Evolutionary conservation across 1,139 yeast species (phyloP).

Genomic region (Meyerozyma athensensis): DNA sequence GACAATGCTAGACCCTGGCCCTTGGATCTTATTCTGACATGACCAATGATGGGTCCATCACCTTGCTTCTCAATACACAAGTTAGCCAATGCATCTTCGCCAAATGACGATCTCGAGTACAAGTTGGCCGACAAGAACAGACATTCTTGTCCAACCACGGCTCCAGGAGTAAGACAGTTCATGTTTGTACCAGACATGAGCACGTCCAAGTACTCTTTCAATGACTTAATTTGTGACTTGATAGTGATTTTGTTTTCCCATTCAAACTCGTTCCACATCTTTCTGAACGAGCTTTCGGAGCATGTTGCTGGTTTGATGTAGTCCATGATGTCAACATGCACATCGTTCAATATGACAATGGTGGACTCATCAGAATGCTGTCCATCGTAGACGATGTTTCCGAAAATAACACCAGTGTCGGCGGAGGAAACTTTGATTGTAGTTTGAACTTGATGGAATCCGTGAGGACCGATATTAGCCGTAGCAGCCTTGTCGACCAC

Average conservation of each 20-base stretch:
- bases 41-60: conserved; percentile 81
- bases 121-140: conserved; percentile 92
- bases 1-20: conserved; percentile 97
- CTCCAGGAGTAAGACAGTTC: conserved; percentile 92
- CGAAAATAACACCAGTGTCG: conserved; percentile 84
- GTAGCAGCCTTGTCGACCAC: conserved; percentile 90
- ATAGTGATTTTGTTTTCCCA: conserved; percentile 99
- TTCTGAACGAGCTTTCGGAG: conserved; percentile 85
- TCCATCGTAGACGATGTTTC: conserved; percentile 95
- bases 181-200: conserved; percentile 84
- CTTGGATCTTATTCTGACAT: conserved; percentile 93
- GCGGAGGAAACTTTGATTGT: conserved; percentile 95
- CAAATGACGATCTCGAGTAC: conserved; percentile 90
- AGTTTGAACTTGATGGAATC: conserved; percentile 84
- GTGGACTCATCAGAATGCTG: conserved; percentile 88
- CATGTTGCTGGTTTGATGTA: conserved; percentile 93
- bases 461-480: conserved; percentile 94
- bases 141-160: conserved; percentile 79
- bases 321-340: conserved; percentile 95
- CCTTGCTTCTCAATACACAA: conserved; percentile 82
- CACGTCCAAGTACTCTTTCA: conserved; percentile 76
- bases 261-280: conserved; percentile 99
- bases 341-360: conserved; percentile 89
- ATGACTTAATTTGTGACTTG: conserved; percentile 61
- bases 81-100: conserved; percentile 97